Evolutionary conservation across 257 asterid species (phyloP).

Genomic region (Ajuga chamaepitys): DNA sequence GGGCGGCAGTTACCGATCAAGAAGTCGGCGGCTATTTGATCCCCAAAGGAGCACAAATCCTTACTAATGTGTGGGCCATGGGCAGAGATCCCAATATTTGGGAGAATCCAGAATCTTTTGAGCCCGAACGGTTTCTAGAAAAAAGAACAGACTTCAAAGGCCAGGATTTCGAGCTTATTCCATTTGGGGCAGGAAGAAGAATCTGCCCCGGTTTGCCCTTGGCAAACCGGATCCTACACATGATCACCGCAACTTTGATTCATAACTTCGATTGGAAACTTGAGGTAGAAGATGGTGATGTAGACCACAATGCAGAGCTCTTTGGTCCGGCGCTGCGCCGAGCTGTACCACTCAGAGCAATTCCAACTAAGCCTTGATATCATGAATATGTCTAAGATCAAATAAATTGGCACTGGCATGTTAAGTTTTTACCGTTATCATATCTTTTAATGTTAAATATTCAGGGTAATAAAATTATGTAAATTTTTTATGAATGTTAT

Average conservation of each 20-base stretch:
- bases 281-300: background rate
- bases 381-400: background rate
- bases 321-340: constrained; percentile 2
- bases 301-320: background rate
- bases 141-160: constrained; percentile 18
- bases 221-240: constrained; percentile 21
- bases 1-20: background rate
- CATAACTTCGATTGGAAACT: constrained; percentile 28
- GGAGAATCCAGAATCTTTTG: constrained; percentile 18
- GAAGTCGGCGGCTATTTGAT: constrained; percentile 18
- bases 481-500: too few species aligned
- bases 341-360: background rate
- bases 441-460: too few species aligned
- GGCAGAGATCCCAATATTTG: constrained; percentile 23
- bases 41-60: constrained; percentile 24
- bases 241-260: constrained; percentile 16
- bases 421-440: too few species aligned
- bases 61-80: constrained; percentile 29
- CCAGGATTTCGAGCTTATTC: constrained; percentile 25
- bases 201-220: constrained; percentile 27
- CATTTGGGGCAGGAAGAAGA: constrained; percentile 33
- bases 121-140: constrained; percentile 23
- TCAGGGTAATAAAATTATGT: too few species aligned
- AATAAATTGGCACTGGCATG: background rate
- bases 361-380: constrained; percentile 2